Conservation (phyloP, 331 rosid genomes). For the Pyrus hybrid region DNA sequence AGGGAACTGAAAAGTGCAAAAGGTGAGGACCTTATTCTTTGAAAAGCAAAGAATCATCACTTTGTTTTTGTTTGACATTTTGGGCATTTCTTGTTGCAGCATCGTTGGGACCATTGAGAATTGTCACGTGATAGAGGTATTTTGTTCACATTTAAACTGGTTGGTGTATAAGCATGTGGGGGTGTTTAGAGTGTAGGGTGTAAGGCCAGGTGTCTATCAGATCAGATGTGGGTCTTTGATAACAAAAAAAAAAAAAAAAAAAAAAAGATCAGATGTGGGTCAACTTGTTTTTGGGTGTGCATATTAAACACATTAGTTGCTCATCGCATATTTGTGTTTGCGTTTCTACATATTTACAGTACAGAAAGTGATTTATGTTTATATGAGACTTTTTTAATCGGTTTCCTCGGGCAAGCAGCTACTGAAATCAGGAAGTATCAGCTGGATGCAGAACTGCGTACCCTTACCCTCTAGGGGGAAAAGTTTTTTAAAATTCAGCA, state of each 20-base stretch:
- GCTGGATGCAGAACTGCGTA: too few species aligned
- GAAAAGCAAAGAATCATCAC: background rate
- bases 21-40: background rate
- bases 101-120: background rate
- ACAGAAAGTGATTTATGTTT: too few species aligned
- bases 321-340: background rate
- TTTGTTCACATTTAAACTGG: background rate
- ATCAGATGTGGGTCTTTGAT: too few species aligned
- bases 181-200: background rate
- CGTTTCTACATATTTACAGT: too few species aligned
- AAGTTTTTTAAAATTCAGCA: too few species aligned
- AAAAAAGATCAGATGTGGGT: too few species aligned
- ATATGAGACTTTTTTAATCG: too few species aligned
- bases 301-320: background rate
- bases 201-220: background rate
- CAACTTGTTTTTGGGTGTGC: background rate
- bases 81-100: background rate
- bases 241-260: too few species aligned
- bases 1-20: background rate
- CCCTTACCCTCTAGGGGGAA: too few species aligned
- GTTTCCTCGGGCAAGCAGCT: too few species aligned
- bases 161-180: background rate
- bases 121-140: background rate
- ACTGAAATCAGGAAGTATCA: too few species aligned
- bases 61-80: background rate